These are phyloP conservation scores for Boechera retrofracta DNA, from an alignment of 345 rosid species.

Conservation along the genomic window DNA sequence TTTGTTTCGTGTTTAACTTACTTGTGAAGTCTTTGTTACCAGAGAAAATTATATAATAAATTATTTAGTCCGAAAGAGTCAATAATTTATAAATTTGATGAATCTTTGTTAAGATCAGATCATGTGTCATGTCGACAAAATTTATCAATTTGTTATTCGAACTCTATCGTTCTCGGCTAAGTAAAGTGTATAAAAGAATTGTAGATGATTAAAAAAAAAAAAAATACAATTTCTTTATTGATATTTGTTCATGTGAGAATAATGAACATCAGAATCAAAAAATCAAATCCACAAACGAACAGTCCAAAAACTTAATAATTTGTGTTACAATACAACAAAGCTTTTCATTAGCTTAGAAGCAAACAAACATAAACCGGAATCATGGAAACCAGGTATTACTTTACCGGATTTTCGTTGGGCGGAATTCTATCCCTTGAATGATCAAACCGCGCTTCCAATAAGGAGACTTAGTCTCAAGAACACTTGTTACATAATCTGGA, in stretches of 20 bases:
- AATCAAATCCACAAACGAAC: neutral
- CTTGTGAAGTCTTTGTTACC: neutral
- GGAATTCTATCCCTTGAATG: slow-evolving; percentile 35
- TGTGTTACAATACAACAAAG: neutral
- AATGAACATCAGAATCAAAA: neutral
- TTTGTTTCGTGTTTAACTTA: neutral
- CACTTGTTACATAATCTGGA: neutral
- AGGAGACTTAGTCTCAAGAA: slow-evolving; percentile 48
- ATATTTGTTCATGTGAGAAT: neutral
- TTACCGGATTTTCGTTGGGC: neutral
- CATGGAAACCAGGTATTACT: neutral
- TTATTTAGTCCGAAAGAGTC: neutral
- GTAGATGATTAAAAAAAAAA: neutral
- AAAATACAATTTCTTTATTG: neutral
- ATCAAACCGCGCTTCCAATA: slow-evolving; percentile 49
- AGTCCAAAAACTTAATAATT: neutral
- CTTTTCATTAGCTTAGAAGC: neutral
- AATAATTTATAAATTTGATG: neutral
- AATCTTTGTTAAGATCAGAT: neutral
- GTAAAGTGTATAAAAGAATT: neutral
- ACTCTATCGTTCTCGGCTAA: neutral
- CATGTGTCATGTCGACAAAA: neutral
- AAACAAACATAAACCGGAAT: neutral
- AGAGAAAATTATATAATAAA: neutral
- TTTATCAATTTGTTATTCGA: neutral